Conservation (phyloP, 2,329 filamentous ascomycete genomes). For the Colletotrichum cuscutae region DNA sequence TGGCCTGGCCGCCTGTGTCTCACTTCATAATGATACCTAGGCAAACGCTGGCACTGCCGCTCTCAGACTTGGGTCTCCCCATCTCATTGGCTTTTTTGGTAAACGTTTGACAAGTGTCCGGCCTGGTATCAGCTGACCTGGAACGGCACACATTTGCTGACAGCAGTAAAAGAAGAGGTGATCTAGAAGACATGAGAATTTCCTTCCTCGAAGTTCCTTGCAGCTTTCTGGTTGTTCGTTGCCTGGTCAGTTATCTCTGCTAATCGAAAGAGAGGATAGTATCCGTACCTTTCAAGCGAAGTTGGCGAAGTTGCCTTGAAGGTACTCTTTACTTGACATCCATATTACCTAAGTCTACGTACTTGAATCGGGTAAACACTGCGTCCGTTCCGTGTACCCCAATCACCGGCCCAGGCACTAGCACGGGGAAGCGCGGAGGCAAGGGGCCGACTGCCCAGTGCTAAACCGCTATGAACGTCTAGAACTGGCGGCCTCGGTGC, state of each 20-base stretch:
- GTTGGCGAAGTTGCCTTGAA: background rate
- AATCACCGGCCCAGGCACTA: background rate
- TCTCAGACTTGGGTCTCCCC: too few relatives aligned
- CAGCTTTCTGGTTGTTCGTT: too few relatives aligned
- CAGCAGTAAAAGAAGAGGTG: background rate
- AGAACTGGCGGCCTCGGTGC: background rate
- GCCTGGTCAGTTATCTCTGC: background rate
- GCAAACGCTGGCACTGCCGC: background rate
- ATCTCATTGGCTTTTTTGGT: background rate
- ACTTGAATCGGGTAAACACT: constrained; percentile 17
- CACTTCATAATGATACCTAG: background rate
- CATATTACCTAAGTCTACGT: background rate
- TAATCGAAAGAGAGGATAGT: background rate
- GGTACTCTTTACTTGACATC: too few relatives aligned
- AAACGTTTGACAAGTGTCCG: background rate
- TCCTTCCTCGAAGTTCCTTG: too few relatives aligned
- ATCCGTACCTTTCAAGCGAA: background rate
- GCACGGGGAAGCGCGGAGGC: background rate
- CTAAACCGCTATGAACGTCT: background rate
- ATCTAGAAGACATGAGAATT: too few relatives aligned
- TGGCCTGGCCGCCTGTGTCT: background rate
- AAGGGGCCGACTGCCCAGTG: background rate
- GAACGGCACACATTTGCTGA: background rate
- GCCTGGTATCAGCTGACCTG: background rate
- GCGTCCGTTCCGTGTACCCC: background rate